phyloP scores from a whole-genome alignment of 2,329 filamentous ascomycete genomes.

The Monilinia laxa region DNA sequence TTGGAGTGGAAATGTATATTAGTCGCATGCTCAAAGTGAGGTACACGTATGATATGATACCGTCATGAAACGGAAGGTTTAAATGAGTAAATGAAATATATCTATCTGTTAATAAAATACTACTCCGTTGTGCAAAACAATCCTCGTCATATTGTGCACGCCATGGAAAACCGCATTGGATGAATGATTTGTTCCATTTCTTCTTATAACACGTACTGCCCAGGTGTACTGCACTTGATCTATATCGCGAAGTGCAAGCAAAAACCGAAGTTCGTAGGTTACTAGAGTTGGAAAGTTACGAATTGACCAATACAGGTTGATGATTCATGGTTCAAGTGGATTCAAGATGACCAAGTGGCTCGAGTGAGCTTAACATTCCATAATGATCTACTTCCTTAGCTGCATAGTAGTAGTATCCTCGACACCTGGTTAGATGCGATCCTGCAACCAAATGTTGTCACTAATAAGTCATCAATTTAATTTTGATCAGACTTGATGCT shows the following conservation, averaged over 20 bases:
- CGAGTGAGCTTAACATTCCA: background rate
- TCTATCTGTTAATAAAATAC: background rate
- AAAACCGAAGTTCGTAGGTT: no score
- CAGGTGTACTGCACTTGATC: background rate
- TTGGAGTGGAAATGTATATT: background rate
- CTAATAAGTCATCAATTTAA: background rate
- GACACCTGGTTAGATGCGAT: background rate
- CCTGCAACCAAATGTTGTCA: background rate
- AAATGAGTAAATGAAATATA: background rate
- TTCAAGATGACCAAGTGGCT: background rate
- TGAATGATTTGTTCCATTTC: background rate
- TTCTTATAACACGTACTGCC: no score
- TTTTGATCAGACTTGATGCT: background rate
- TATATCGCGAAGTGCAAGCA: background rate
- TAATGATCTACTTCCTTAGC: background rate
- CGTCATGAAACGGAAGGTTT: background rate
- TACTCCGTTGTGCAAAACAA: background rate
- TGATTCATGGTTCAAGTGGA: background rate
- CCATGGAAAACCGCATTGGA: background rate
- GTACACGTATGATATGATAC: background rate
- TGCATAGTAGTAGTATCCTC: background rate
- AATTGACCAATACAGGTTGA: background rate
- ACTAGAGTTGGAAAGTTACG: background rate
- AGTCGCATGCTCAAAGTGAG: background rate
- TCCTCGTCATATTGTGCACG: background rate